Evolutionary conservation across 495 filamentous ascomycete species (phyloP).

Genomic region (Cetradonia linearis): DNA sequence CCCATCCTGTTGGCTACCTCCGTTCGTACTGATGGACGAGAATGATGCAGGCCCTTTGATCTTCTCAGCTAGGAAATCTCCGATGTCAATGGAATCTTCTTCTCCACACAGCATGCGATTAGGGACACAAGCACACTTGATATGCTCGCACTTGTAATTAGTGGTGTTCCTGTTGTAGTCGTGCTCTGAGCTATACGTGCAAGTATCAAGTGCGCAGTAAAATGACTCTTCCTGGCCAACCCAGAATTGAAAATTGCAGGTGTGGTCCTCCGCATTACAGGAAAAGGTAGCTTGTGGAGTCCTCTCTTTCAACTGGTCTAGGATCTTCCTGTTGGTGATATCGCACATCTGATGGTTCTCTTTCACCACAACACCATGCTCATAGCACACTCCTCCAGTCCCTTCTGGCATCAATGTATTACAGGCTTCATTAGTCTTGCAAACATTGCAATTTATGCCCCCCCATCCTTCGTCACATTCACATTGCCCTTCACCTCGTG

Average conservation of each 20-base stretch:
- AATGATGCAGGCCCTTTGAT: conserved; percentile 86
- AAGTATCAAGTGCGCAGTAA: conserved; percentile 81
- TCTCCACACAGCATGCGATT: conserved; percentile 90
- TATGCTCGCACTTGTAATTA: conserved; percentile 70
- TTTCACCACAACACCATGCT: conserved; percentile 78
- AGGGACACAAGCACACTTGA: conserved; percentile 78
- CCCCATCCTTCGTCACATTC: conserved; percentile 89
- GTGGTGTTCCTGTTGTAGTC: conserved; percentile 68
- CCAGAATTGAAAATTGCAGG: conserved; percentile 98
- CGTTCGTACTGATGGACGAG: conserved; percentile 52
- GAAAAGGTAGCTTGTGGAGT: conserved; percentile 90
- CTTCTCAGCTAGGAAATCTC: conserved; percentile 65
- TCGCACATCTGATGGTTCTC: conserved; percentile 97
- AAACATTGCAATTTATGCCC: conserved; percentile 99
- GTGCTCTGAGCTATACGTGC: conserved; percentile 58
- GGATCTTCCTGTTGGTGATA: conserved; percentile 88
- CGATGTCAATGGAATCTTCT: conserved; percentile 81
- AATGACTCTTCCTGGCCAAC: conserved; percentile 89
- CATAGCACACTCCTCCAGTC: conserved; percentile 79
- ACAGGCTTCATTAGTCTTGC: conserved; percentile 70
- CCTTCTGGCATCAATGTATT: conserved; percentile 70
- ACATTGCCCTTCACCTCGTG: conserved; percentile 58
- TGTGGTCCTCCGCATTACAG: conserved; percentile 59
- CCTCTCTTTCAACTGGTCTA: conserved; percentile 69
- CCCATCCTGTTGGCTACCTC: conserved; percentile 46